Base-by-base conservation (phyloP, 202 grass and related monocot species). In the Digitaria exilis region DNA sequence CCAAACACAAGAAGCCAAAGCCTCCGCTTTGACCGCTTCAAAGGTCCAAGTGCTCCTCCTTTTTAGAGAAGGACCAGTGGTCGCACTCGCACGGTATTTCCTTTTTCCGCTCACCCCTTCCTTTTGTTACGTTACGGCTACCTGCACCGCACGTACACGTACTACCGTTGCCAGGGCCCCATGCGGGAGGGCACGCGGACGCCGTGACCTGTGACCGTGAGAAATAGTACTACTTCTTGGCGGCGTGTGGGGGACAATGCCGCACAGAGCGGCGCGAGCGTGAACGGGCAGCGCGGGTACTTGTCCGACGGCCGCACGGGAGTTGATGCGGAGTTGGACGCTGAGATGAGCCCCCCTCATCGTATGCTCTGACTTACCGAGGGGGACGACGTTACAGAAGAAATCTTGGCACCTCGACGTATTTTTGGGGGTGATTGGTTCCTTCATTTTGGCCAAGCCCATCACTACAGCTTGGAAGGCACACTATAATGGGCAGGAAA, bases 61-160 rank as follows among this genome's bases (percentile, higher is more conserved):
- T 80, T 73, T 73, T 10, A 69, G 45, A 31, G 2, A 17, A 63
- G 74, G n/a, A 66, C 60, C 68, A 73, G 61, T 21, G 34, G n/a
- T n/a, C 17, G 17, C 32, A 34, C 3, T 39, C 18, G 12, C 4
- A 15, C 21, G 4, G 14, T 19, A 8, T 70, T 48, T 45, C 17
- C 14, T 79, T 39, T n/a, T n/a, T 13, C 4, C 3, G 22, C 64
- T 25, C 48, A 19, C 0, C 13, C 0, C 18, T 16, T 39, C n/a
- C n/a, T 68, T 29, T n/a, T n/a, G n/a, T n/a, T n/a, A n/a, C n/a
- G 37, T 18, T 32, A 32, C 60, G 60, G 60, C 60, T 32, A 32
- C 59, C 59, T 32, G 60, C 69, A 39, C 37, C 7, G 4, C 37
- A 39, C 37, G 37, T 39, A 39, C 37, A 72, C 28, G 46, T 73